Conservation (phyloP, 2,329 filamentous ascomycete species). For the Amylocarpus encephaloides region DNA sequence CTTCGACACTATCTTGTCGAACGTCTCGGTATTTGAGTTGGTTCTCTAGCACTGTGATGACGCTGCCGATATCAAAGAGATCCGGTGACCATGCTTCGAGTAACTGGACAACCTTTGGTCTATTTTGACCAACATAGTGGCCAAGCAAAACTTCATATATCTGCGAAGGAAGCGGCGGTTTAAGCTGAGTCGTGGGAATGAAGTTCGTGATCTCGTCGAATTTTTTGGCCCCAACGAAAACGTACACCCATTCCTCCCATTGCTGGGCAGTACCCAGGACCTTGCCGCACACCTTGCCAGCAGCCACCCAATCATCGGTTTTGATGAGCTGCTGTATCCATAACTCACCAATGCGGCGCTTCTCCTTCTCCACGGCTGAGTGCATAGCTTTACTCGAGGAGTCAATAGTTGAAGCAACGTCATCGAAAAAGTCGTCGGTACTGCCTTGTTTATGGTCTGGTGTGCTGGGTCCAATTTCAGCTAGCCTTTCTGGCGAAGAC, state of each 20-base stretch:
- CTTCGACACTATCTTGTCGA: slow-evolving; percentile 68
- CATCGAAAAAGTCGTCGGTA: slow-evolving; percentile 67
- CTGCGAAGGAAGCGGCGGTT: slow-evolving; percentile 69
- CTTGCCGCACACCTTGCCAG: slow-evolving; percentile 74
- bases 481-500: slow-evolving; percentile 35
- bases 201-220: slow-evolving; percentile 85
- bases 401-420: slow-evolving; percentile 56
- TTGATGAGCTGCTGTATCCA: slow-evolving; percentile 86
- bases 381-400: slow-evolving; percentile 52
- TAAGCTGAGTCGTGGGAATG: slow-evolving; percentile 71
- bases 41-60: slow-evolving; percentile 74
- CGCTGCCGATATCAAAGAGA: slow-evolving; percentile 70
- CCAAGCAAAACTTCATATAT: slow-evolving; percentile 87
- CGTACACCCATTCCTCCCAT: slow-evolving; percentile 96
- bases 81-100: slow-evolving; percentile 80
- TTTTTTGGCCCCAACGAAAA: slow-evolving; percentile 76
- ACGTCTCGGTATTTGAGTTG: slow-evolving; percentile 73
- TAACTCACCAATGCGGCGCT: slow-evolving; percentile 81
- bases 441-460: slow-evolving; percentile 32
- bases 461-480: slow-evolving; percentile 37
- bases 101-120: slow-evolving; percentile 67
- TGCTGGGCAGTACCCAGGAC: slow-evolving; percentile 71
- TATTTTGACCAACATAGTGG: slow-evolving; percentile 78
- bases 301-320: slow-evolving; percentile 65
- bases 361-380: slow-evolving; percentile 75